These are phyloP conservation scores for Canavalia ensiformis DNA, from an alignment of 306 rosid species.

Conservation along the genomic window DNA sequence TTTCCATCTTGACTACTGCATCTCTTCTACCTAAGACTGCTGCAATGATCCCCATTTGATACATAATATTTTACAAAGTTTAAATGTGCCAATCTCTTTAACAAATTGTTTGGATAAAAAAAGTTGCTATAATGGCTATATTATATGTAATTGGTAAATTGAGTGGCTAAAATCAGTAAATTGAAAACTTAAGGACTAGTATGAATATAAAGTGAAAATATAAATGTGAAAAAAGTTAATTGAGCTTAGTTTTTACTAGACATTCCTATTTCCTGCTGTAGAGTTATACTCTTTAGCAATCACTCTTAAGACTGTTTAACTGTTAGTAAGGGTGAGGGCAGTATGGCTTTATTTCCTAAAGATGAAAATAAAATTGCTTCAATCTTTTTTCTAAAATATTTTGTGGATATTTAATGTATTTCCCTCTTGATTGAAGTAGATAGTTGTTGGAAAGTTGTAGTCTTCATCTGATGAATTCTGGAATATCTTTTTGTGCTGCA, in stretches of 20 bases:
- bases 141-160: constrained; percentile 13
- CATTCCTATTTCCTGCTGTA: constrained; percentile 10
- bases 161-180: background rate
- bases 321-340: constrained; percentile 1
- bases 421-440: background rate
- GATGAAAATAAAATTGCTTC: background rate
- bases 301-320: background rate
- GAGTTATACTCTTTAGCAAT: background rate
- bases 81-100: background rate
- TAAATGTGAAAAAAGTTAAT: background rate
- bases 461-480: constrained; percentile 15
- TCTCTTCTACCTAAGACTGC: background rate
- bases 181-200: constrained; percentile 1
- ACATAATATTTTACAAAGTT: background rate
- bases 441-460: constrained; percentile 23
- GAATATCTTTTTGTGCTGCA: constrained; percentile 9
- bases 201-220: background rate
- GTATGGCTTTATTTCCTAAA: constrained; percentile 11
- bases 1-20: too few species aligned
- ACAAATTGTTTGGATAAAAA: background rate
- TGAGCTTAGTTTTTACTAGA: background rate
- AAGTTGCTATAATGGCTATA: background rate
- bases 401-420: background rate
- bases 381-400: background rate
- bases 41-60: background rate